Conservation (phyloP, 441 rosid genomes). For the Pelargonium cotyledonis region DNA sequence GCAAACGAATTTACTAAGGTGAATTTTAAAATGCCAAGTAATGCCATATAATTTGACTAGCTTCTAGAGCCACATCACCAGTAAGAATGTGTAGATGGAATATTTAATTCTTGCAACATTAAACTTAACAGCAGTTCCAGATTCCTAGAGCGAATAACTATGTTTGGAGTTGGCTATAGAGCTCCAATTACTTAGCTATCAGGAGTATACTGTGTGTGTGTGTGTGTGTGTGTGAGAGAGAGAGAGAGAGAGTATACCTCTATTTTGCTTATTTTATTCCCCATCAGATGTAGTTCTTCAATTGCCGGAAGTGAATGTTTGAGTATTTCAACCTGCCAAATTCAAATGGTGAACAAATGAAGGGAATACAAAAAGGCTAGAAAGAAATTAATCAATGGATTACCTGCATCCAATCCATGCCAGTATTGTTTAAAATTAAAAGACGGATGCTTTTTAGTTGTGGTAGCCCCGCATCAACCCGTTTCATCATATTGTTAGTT, state of each 20-base stretch:
- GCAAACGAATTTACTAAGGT: no score
- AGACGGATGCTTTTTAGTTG: conserved; percentile 48
- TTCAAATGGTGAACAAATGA: conserved; percentile 7
- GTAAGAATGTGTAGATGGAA: no score
- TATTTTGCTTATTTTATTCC: conserved; percentile 56
- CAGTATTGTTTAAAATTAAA: conserved; percentile 65
- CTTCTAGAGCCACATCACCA: no score
- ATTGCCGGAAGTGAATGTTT: conserved; percentile 55
- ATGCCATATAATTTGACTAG: no score
- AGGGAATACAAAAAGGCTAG: background rate
- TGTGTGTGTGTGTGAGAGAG: background rate
- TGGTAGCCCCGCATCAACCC: conserved; percentile 37
- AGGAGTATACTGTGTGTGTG: no score
- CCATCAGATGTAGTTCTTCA: conserved; percentile 90
- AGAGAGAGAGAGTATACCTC: conserved; percentile 29
- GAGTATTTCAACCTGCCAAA: conserved; percentile 60
- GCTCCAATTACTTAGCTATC: no score
- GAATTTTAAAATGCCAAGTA: no score
- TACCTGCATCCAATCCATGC: conserved; percentile 75
- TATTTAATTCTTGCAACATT: no score
- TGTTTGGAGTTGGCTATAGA: no score
- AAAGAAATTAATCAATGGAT: conserved; percentile 2
- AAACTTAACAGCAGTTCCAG: no score
- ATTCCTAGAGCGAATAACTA: no score
- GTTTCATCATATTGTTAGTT: conserved; percentile 57